phyloP scores from a whole-genome alignment of 2,329 filamentous ascomycete genomes.

The Orbilia blumenaviensis region DNA sequence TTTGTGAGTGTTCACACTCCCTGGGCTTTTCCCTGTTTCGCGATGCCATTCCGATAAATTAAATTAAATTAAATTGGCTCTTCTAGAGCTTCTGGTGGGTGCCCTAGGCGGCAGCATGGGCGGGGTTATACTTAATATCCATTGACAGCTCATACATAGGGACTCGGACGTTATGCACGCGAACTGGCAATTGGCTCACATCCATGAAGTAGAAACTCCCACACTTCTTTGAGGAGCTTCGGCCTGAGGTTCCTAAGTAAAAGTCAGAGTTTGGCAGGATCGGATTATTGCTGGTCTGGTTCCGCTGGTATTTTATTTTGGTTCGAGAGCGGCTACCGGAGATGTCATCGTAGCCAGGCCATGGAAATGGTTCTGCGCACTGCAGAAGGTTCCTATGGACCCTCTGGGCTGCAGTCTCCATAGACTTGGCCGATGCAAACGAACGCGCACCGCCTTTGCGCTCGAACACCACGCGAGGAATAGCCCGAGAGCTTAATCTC shows the following conservation, averaged over 20 bases:
- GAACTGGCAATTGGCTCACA: conserved; percentile 19
- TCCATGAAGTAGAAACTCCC: conserved; percentile 52
- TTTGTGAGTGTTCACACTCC: conserved; percentile 3
- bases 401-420: conserved; percentile 7
- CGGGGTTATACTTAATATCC: conserved; percentile 33
- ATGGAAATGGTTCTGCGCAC: conserved; percentile 1
- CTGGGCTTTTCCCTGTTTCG: conserved; percentile 36
- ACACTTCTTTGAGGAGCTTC: conserved; percentile 36
- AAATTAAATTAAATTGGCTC: conserved; percentile 50
- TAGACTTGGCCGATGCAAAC: conserved; percentile 17
- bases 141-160: conserved; percentile 50
- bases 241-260: conserved; percentile 29
- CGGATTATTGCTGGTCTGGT: conserved; percentile 1
- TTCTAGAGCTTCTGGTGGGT: conserved; percentile 32
- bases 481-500: conserved; percentile 35
- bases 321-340: not conserved
- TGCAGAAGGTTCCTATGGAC: not conserved
- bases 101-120: conserved; percentile 39
- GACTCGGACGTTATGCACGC: conserved; percentile 19
- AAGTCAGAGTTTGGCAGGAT: not conserved
- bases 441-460: conserved; percentile 7
- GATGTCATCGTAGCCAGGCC: conserved; percentile 18
- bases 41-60: conserved; percentile 53
- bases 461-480: conserved; percentile 44
- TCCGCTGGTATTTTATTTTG: conserved; percentile 13